Percentiles rank a stretch among this genome's conserved stretches.
Evolutionary conservation across 306 rosid genomes (phyloP).

Genomic region (Lathyrus aphaca): DNA sequence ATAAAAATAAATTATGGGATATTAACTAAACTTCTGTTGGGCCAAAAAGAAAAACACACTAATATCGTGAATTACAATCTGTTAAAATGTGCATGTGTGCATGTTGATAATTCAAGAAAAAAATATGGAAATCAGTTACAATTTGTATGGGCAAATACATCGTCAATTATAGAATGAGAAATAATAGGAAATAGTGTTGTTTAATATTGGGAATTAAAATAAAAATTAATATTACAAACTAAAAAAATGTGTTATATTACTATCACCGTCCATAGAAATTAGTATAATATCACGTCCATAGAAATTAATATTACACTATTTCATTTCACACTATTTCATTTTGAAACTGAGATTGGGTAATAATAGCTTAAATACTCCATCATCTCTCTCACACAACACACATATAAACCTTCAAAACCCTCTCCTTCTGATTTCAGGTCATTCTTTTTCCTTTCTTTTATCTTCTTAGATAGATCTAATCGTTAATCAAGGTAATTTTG

Average conservation of each 20-base stretch:
- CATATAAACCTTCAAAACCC: not conserved
- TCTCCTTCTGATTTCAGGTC: not conserved
- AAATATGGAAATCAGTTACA: not conserved
- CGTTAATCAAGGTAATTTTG: not conserved
- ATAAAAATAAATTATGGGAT: not conserved
- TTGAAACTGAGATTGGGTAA: not conserved
- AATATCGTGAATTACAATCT: not conserved
- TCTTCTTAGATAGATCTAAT: not conserved
- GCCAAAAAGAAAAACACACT: not conserved
- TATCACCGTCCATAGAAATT: constrained; percentile 11
- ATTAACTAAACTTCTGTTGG: not conserved
- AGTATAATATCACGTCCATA: too few relatives aligned
- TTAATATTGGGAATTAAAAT: not conserved
- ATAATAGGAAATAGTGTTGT: not conserved
- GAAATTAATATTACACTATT: too few relatives aligned
- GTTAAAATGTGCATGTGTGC: not conserved
- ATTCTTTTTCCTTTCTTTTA: not conserved
- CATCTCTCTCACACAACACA: not conserved
- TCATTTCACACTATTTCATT: not conserved
- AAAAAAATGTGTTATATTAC: too few relatives aligned
- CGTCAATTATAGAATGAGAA: constrained; percentile 8
- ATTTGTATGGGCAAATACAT: constrained; percentile 1
- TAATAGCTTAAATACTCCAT: not conserved
- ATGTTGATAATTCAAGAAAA: not conserved
- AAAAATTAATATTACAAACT: not conserved